Evolutionary conservation across 805 yeast genomes (phyloP).

Genomic region (Cyberlindnera petersonii): DNA sequence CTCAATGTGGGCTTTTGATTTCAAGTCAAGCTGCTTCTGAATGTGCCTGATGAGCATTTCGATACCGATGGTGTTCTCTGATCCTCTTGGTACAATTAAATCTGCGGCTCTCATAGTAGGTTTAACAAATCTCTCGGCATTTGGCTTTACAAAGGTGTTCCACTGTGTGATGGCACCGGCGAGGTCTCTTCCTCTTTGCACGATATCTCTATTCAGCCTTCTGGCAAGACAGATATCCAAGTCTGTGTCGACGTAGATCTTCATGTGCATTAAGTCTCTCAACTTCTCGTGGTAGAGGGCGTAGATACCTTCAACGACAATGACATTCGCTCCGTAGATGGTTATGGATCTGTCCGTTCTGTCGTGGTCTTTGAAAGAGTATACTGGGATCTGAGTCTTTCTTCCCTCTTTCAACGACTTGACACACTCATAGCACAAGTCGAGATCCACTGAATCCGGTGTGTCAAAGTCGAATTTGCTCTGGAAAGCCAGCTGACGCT

Average conservation of each 20-base stretch:
- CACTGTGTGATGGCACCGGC: constrained; percentile 83
- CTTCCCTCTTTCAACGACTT: constrained; percentile 66
- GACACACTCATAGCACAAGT: constrained; percentile 61
- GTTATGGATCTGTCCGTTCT: constrained; percentile 60
- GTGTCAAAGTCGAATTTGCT: constrained; percentile 82
- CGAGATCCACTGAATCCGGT: constrained; percentile 82
- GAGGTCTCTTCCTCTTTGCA: constrained; percentile 81
- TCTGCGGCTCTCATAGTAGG: constrained; percentile 82
- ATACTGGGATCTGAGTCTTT: constrained; percentile 61
- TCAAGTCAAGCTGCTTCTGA: constrained; percentile 59
- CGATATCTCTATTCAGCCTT: constrained; percentile 80
- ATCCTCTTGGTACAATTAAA: constrained; percentile 85
- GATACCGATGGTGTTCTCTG: constrained; percentile 78
- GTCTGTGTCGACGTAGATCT: constrained; percentile 90
- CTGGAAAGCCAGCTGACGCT: constrained; percentile 58
- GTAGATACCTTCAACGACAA: constrained; percentile 87
- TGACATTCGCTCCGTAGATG: constrained; percentile 90
- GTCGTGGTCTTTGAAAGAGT: constrained; percentile 62
- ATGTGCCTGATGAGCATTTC: constrained; percentile 77
- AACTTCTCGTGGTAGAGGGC: constrained; percentile 71
- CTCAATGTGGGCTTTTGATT: constrained; percentile 64
- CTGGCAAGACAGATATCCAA: constrained; percentile 89
- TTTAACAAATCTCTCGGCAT: constrained; percentile 67
- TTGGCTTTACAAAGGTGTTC: constrained; percentile 89
- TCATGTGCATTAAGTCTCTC: constrained; percentile 74